phyloP scores from a whole-genome alignment of 169 alveolate genomes.

The Ichthyophthirius multifiliis region DNA sequence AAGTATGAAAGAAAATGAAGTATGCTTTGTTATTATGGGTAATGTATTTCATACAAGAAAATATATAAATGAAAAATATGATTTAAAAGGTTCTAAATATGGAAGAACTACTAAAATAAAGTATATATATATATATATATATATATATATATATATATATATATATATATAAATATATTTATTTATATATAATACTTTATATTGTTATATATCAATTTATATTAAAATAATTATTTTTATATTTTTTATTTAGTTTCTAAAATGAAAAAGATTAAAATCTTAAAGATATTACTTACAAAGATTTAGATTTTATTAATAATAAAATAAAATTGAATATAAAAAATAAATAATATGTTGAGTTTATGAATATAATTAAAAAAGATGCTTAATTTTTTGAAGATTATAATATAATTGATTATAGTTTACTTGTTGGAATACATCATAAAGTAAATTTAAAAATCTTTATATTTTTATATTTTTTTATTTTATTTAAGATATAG shows the following conservation, averaged over 20 bases:
- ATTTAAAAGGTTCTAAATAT: conserved; percentile 81
- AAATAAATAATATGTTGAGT: conserved; percentile 38
- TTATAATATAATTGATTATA: conserved; percentile 77
- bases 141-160: neutral
- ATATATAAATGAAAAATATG: conserved; percentile 78
- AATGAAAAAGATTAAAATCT: neutral
- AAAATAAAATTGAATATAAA: conserved; percentile 52
- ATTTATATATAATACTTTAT: neutral
- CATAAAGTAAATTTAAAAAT: neutral
- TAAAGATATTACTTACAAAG: conserved; percentile 74
- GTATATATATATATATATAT: neutral
- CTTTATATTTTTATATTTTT: neutral
- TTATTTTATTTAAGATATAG: neutral
- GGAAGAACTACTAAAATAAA: conserved; percentile 58
- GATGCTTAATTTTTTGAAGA: conserved; percentile 72
- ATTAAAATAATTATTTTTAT: too few species aligned
- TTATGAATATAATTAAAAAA: conserved; percentile 56
- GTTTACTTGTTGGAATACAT: conserved; percentile 80
- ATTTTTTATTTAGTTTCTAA: too few species aligned
- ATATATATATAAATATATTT: too few species aligned
- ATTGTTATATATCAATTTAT: neutral
- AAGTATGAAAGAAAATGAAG: conserved; percentile 35
- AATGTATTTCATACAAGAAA: conserved; percentile 76
- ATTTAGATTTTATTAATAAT: conserved; percentile 62
- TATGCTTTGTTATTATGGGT: conserved; percentile 79